Base-by-base conservation (phyloP, 495 filamentous ascomycete species). In the Lasiosphaeria ovina region DNA sequence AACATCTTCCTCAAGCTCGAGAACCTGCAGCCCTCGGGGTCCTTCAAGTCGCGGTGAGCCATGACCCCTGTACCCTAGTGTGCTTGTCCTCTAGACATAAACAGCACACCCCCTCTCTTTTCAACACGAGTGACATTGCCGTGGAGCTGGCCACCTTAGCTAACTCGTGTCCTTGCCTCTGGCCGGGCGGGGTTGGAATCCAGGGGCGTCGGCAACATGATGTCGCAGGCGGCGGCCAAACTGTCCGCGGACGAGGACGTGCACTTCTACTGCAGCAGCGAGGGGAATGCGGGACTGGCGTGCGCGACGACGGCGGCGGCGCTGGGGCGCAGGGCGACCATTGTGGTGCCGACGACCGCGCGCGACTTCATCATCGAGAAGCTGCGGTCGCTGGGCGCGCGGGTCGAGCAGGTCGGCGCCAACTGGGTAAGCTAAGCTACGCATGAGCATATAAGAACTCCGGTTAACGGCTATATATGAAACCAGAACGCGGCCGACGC, bases 1-100 rank as follows among this genome's bases (percentile, higher is more conserved):
- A 81, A 85, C 61, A 84, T 98, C 76, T 93, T 88, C 74, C 87
- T 98, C 66, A 98, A 98, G 71, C 86, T 97, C 58, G 93, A 98
- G 61, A 90, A 90, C 74, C 85, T 93, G 66, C 93, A 98, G 66
- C 93, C 94, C 4, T 89, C 89, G 4, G 92, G 91, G 50, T 95
- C 92, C 9, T 98, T 97, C 86, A 98, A 97, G 74, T 96, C 92
- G 35, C 87, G 91, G 68, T 72, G 65, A 9, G 54, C 35, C 49
- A 14, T 24, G n/a, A 31, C 54, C 24, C 16, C 42, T 6, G 7
- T 42, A 42, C 17, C 10, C 24, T 24, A 24, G 24, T 24, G 24
- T 24, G 24, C 24, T 24, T 24, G 24, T 24, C 24, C 24, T 24
- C 24, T 24, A 24, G 24, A 2, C 24, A 24, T 24, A 24, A 24